Conservation (phyloP, 2,329 filamentous ascomycete genomes). For the Emergomyces africanus region DNA sequence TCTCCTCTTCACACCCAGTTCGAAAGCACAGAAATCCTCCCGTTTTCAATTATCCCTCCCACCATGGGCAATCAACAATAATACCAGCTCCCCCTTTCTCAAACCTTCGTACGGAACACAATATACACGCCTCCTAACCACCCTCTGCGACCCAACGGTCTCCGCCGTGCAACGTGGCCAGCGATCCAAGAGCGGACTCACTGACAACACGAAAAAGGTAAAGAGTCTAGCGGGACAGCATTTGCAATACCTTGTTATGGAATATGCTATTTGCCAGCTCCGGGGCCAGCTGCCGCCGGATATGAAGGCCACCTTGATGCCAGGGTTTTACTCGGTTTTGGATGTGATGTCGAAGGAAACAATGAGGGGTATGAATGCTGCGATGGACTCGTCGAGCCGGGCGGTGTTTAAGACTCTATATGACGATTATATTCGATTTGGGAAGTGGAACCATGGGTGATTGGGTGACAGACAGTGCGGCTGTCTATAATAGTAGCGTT, state of each 20-base stretch:
- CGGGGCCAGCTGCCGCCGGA: slow-evolving; percentile 36
- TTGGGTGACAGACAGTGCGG: not conserved
- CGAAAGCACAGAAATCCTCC: slow-evolving; percentile 14
- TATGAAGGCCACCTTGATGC: slow-evolving; percentile 40
- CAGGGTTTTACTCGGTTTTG: slow-evolving; percentile 40
- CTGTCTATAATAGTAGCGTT: not conserved
- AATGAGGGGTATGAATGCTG: slow-evolving; percentile 39
- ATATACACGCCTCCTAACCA: slow-evolving; percentile 44
- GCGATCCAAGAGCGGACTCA: slow-evolving; percentile 32
- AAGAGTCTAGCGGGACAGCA: slow-evolving; percentile 45
- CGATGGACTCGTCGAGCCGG: slow-evolving; percentile 38
- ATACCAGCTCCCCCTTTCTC: slow-evolving; percentile 14
- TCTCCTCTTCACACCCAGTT: slow-evolving; percentile 41
- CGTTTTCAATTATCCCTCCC: slow-evolving; percentile 10
- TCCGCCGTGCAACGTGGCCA: slow-evolving; percentile 36
- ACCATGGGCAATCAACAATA: slow-evolving; percentile 10
- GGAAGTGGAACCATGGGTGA: slow-evolving; percentile 36
- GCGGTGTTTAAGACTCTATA: slow-evolving; percentile 42
- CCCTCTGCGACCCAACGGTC: slow-evolving; percentile 49
- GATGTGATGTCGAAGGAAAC: slow-evolving; percentile 40
- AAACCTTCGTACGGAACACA: slow-evolving; percentile 34
- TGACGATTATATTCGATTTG: slow-evolving; percentile 38
- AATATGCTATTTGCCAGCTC: slow-evolving; percentile 43
- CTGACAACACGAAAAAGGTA: slow-evolving; percentile 47
- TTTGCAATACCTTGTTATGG: slow-evolving; percentile 44